Conservation (phyloP, 805 yeast genomes). For the Grigorovia transvaalensis region DNA sequence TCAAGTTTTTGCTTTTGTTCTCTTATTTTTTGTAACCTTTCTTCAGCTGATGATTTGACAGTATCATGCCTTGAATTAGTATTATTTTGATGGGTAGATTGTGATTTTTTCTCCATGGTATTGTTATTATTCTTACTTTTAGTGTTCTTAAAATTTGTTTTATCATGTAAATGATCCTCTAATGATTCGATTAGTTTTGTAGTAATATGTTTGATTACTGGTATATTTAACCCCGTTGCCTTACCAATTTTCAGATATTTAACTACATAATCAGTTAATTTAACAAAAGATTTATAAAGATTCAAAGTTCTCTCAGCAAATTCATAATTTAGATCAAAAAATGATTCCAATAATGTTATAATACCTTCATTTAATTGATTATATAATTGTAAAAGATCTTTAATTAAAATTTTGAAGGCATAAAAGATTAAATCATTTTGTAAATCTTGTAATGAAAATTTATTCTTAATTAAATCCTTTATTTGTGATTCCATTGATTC, state of each 20-base stretch:
- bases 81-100: background rate
- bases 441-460: slow-evolving; percentile 68
- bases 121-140: background rate
- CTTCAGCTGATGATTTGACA: slow-evolving; percentile 19
- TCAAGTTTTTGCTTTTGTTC: slow-evolving; percentile 24
- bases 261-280: slow-evolving; percentile 78
- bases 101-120: background rate
- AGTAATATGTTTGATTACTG: slow-evolving; percentile 94
- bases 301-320: slow-evolving; percentile 83
- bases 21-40: slow-evolving; percentile 25
- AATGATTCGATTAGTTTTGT: slow-evolving; percentile 79
- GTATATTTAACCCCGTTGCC: slow-evolving; percentile 82
- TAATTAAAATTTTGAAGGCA: slow-evolving; percentile 76
- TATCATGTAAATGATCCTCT: slow-evolving; percentile 79
- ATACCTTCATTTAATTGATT: slow-evolving; percentile 93
- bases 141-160: background rate
- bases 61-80: background rate
- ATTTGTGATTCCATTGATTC: slow-evolving; percentile 79
- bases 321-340: slow-evolving; percentile 76
- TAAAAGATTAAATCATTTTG: slow-evolving; percentile 69
- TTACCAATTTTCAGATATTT: slow-evolving; percentile 85
- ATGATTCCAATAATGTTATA: slow-evolving; percentile 83
- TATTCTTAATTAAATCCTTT: slow-evolving; percentile 61
- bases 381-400: slow-evolving; percentile 74
- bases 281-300: slow-evolving; percentile 76